These are phyloP conservation scores for Melastoma candidum DNA, from an alignment of 441 rosid genomes.

Conservation along the genomic window DNA sequence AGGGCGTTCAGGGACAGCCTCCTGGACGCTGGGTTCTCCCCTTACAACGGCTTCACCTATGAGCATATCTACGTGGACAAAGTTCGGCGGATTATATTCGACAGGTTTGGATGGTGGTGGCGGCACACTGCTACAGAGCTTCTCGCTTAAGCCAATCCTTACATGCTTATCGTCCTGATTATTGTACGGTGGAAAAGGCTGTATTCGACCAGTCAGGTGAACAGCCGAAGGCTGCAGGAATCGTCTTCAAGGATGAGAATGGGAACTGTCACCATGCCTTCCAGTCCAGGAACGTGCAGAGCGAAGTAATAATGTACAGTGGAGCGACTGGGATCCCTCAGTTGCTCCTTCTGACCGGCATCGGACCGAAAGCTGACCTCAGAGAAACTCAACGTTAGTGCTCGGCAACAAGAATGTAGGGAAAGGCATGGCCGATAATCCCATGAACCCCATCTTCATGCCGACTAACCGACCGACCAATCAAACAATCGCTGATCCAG, in stretches of 20 bases:
- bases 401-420: constrained; percentile 60
- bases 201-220: constrained; percentile 24
- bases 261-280: constrained; percentile 61
- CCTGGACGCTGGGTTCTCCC: too few species aligned
- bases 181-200: too few species aligned
- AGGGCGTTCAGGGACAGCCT: too few species aligned
- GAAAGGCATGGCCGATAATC: constrained; percentile 87
- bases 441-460: constrained; percentile 75
- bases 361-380: constrained; percentile 73
- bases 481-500: constrained; percentile 64
- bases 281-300: constrained; percentile 34
- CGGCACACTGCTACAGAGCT: too few species aligned
- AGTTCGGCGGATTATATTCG: too few species aligned
- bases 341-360: constrained; percentile 74
- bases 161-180: too few species aligned
- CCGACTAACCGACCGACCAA: constrained; percentile 43
- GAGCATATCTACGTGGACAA: too few species aligned
- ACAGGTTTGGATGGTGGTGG: too few species aligned
- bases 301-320: constrained; percentile 73
- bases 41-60: too few species aligned
- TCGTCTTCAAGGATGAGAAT: constrained; percentile 76
- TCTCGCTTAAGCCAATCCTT: too few species aligned
- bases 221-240: constrained; percentile 69
- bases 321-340: constrained; percentile 95
- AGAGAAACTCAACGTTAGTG: constrained; percentile 47